These are phyloP conservation scores for Arabidopsis suecica DNA, from an alignment of 345 rosid genomes.

Conservation along the genomic window DNA sequence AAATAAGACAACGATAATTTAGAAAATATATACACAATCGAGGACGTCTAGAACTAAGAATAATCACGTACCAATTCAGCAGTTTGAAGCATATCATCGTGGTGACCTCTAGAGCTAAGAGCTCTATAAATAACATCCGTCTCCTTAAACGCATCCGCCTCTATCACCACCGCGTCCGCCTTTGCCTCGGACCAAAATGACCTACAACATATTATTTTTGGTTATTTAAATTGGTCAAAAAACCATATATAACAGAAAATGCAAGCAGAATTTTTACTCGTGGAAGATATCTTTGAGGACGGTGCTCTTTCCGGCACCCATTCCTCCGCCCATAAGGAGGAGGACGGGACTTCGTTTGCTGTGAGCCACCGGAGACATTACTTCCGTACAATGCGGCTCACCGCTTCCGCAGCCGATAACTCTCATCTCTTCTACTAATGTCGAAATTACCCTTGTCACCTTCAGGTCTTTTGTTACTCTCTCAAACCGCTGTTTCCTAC, in stretches of 20 bases:
- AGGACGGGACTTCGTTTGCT: conserved; percentile 84
- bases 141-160: conserved; percentile 97
- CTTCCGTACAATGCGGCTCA: conserved; percentile 62
- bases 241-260: neutral
- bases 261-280: conserved; percentile 53
- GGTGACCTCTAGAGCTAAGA: conserved; percentile 75
- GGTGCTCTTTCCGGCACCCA: conserved; percentile 98
- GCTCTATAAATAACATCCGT: conserved; percentile 87
- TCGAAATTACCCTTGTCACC: conserved; percentile 71
- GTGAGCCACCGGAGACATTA: conserved; percentile 85
- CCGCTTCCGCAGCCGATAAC: conserved; percentile 52
- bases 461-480: conserved; percentile 69
- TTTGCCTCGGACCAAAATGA: conserved; percentile 83
- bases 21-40: neutral
- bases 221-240: too few relatives aligned
- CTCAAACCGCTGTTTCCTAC: conserved; percentile 81
- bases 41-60: neutral
- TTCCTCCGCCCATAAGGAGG: conserved; percentile 96
- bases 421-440: conserved; percentile 85
- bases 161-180: conserved; percentile 78
- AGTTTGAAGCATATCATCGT: conserved; percentile 79
- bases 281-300: conserved; percentile 81
- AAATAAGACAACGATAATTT: neutral
- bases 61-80: conserved; percentile 68
- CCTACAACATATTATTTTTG: conserved; percentile 44